phyloP scores from a whole-genome alignment of 2,329 filamentous ascomycete genomes.

The Rhytidhysteron rufulum region DNA sequence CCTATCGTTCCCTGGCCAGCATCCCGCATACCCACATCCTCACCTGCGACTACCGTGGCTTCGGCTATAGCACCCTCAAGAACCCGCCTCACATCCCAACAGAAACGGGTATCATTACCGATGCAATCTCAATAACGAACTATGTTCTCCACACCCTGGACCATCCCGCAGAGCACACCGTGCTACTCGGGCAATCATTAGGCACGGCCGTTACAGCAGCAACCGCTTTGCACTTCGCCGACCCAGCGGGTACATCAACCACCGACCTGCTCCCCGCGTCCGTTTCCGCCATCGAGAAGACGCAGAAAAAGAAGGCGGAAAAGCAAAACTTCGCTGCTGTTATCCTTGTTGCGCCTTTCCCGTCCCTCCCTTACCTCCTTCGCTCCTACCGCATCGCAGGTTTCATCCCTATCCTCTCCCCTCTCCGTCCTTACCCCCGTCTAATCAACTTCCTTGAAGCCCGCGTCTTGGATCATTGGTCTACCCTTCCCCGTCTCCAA shows the following conservation, averaged over 20 bases:
- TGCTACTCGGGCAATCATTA: slow-evolving; percentile 80
- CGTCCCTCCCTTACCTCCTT: slow-evolving; percentile 67
- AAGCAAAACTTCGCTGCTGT: slow-evolving; percentile 69
- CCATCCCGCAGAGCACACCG: slow-evolving; percentile 67
- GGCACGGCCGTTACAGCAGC: slow-evolving; percentile 81
- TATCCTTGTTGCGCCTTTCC: slow-evolving; percentile 77
- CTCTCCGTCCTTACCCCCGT: slow-evolving; percentile 64
- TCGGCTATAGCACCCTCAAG: slow-evolving; percentile 72
- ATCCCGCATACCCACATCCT: slow-evolving; percentile 70
- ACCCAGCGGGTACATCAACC: slow-evolving; percentile 20
- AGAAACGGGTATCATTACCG: slow-evolving; percentile 75
- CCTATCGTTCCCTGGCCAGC: slow-evolving; percentile 72
- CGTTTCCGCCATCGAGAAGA: slow-evolving; percentile 7
- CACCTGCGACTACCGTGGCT: slow-evolving; percentile 89
- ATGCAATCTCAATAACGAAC: slow-evolving; percentile 69
- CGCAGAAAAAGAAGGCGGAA: neutral
- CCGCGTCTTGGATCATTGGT: slow-evolving; percentile 77
- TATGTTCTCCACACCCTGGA: slow-evolving; percentile 64
- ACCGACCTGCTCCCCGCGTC: slow-evolving; percentile 16
- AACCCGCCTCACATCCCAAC: slow-evolving; percentile 52
- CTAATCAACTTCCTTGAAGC: slow-evolving; percentile 59
- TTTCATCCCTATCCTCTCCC: slow-evolving; percentile 72
- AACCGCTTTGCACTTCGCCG: slow-evolving; percentile 66
- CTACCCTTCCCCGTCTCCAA: slow-evolving; percentile 63
- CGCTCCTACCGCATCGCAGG: slow-evolving; percentile 77